Percentiles rank a stretch among this genome's conserved stretches.
Evolutionary conservation across 2,329 filamentous ascomycete genomes (phyloP).

Genomic region (Monosporascus cannonballus): DNA sequence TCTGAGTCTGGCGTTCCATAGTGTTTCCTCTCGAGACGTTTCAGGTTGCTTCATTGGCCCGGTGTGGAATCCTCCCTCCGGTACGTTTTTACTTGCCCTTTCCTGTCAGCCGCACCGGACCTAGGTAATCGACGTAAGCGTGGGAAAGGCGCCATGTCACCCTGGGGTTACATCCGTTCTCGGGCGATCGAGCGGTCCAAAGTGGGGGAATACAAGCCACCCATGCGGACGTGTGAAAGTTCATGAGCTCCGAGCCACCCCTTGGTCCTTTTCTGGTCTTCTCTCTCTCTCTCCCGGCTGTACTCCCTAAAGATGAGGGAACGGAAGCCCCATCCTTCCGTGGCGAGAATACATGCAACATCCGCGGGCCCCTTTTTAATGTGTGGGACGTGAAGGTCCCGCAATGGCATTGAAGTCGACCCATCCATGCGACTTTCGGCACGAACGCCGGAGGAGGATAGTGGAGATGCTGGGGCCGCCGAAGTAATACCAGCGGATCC

Average conservation of each 20-base stretch:
- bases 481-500: not conserved
- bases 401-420: not conserved
- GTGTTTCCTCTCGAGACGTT: not conserved
- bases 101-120: not conserved
- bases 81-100: not conserved
- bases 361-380: not conserved
- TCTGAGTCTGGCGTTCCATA: not conserved
- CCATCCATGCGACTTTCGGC: not conserved
- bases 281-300: too few species aligned
- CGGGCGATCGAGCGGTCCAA: too few species aligned
- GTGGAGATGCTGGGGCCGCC: not conserved
- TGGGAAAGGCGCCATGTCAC: not conserved
- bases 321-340: too few species aligned
- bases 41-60: not conserved
- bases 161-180: too few species aligned
- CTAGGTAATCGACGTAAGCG: not conserved
- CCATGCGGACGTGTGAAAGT: too few species aligned
- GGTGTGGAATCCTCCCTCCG: not conserved
- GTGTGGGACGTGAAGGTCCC: not conserved
- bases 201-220: too few species aligned
- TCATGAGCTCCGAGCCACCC: too few species aligned
- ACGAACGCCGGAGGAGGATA: not conserved
- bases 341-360: not conserved
- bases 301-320: too few species aligned
- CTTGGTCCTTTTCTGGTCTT: too few species aligned